Conservation (phyloP, 192 early-diverging fungal species). For the Allomyces arbusculus region DNA sequence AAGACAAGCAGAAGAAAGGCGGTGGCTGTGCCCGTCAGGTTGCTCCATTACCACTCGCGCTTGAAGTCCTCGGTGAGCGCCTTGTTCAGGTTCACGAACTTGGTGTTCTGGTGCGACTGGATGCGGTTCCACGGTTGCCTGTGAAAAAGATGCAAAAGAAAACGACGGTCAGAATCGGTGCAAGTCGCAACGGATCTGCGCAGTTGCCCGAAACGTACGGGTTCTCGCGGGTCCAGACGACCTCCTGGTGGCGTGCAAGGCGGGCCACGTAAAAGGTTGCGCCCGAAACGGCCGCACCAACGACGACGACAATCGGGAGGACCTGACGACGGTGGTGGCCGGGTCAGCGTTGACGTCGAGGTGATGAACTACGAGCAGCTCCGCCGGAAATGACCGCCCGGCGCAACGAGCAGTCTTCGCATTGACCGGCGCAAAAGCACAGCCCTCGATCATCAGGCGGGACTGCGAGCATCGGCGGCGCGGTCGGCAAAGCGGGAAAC, state of each 20-base stretch:
- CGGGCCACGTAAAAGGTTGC: conserved; percentile 10
- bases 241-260: conserved; percentile 9
- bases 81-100: background rate
- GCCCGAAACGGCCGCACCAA: conserved; percentile 7
- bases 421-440: too few relatives aligned
- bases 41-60: background rate
- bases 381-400: too few relatives aligned
- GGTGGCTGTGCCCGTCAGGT: too few relatives aligned
- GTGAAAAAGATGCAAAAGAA: too few relatives aligned
- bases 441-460: too few relatives aligned
- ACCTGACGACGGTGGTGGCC: background rate
- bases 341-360: background rate
- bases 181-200: too few relatives aligned
- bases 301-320: conserved; percentile 10
- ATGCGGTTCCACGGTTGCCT: background rate
- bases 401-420: too few relatives aligned
- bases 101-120: background rate
- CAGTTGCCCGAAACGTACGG: too few relatives aligned
- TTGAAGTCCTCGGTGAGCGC: background rate
- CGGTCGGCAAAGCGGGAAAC: background rate
- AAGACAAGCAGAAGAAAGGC: too few relatives aligned
- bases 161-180: too few relatives aligned
- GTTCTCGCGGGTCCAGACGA: conserved; percentile 12
- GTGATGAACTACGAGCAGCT: too few relatives aligned
- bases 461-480: background rate